Conservation (phyloP, 768 basidiomycete species). For the Mycena pura region DNA sequence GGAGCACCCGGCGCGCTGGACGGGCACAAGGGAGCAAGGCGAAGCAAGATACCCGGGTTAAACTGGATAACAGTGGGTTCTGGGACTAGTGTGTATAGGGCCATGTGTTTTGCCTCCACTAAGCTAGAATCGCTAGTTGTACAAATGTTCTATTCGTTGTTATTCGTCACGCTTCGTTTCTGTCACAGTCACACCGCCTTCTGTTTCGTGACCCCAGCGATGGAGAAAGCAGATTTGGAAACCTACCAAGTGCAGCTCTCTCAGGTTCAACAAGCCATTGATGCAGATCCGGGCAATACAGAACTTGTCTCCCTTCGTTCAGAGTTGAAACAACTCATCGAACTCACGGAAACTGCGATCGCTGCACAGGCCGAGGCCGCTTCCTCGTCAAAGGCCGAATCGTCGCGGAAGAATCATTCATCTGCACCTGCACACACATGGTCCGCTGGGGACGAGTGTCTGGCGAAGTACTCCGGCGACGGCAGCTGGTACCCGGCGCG, state of each 20-base stretch:
- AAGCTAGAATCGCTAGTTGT: no score
- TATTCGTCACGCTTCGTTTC: no score
- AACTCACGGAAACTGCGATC: constrained; percentile 75
- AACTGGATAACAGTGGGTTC: constrained; percentile 61
- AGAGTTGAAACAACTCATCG: constrained; percentile 84
- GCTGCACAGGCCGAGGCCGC: constrained; percentile 66
- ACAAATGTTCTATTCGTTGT: no score
- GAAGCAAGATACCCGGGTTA: constrained; percentile 76
- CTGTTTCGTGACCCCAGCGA: constrained; percentile 27
- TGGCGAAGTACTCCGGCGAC: constrained; percentile 87
- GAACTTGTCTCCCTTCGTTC: constrained; percentile 77
- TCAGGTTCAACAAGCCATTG: constrained; percentile 85
- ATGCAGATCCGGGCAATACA: constrained; percentile 73
- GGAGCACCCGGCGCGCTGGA: constrained; percentile 65
- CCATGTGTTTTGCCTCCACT: no score
- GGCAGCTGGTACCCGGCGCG: constrained; percentile 89
- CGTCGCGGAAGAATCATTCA: constrained; percentile 59
- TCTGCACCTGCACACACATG: constrained; percentile 62
- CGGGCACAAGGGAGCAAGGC: constrained; percentile 84
- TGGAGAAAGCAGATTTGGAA: constrained; percentile 82
- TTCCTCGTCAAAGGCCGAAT: constrained; percentile 65
- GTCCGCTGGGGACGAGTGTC: constrained; percentile 84
- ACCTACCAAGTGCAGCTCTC: constrained; percentile 89
- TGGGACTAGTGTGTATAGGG: constrained; percentile 55
- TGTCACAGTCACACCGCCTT: constrained; percentile 9